Evolutionary conservation across 2,329 filamentous ascomycete species (phyloP), one percentile per base, ranked within the genome.

Genomic region (Mollisiaceae sp.): DNA sequence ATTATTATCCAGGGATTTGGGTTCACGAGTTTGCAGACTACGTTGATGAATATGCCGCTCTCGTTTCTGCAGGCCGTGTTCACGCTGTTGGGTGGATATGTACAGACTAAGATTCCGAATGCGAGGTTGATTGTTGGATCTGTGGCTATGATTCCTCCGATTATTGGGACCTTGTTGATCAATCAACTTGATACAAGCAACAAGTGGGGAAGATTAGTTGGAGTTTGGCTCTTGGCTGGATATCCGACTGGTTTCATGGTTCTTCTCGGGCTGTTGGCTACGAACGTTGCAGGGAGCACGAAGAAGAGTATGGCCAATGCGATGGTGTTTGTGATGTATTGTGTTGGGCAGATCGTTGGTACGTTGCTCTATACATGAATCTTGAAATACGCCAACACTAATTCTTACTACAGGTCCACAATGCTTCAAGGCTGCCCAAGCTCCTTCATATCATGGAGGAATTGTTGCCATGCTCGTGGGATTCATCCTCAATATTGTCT

Each of bases 271-370:
- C 54, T 72, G 5, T 50, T 8, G 88, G 89, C 71, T 2, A 86
- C 84, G 20, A 91, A 91, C 74, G 89, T 87, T 0, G 88, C 81
- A 0, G 89, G 89, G 4, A 84, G 82, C 15, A 75, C 73, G 4
- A 75, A 75, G 59, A 75, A 73, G 65, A 71, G 67, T 47, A 74
- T 71, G 27, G 67, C 68, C n/a, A 71, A 54, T 41, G 70, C 64
- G 6, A 65, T 73, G 41, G 63, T 71, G 4, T 72, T 73, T 52
- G 62, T 72, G 24, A 67, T 64, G 43, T 73, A 73, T 56, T 73
- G 71, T 60, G 67, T 69, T 38, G 72, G 71, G 11, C 71, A 73
- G 43, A 72, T 73, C 56, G 59, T 66, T 71, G 60, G 62, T 63
- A 57, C 18, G 64, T 59, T 45, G 32, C 0, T 27, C 20, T 8